A percentile compares a stretch with the other conserved stretches of the same genome.
phyloP scores from a whole-genome alignment of 331 rosid species.

The Rosa hybrid region DNA sequence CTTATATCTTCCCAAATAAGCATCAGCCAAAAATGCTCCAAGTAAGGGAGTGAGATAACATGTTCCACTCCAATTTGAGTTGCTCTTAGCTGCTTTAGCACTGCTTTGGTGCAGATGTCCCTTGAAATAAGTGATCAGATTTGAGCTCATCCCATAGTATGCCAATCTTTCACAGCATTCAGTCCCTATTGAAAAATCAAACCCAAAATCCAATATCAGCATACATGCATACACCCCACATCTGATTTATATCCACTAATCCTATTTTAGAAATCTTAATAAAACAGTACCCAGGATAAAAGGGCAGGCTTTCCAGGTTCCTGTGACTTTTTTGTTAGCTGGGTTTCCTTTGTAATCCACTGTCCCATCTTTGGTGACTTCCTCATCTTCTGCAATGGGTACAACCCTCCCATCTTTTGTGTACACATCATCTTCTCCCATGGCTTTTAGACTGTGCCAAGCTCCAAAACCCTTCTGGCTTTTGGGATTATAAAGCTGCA shows the following conservation, averaged over 20 bases:
- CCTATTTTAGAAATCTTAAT: too few relatives aligned
- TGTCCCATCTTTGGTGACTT: conserved; percentile 49
- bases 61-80: conserved; percentile 52
- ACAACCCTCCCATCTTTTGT: conserved; percentile 11
- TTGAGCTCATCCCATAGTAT: conserved; percentile 52
- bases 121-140: conserved; percentile 47
- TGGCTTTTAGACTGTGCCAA: neutral
- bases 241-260: conserved; percentile 6
- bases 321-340: conserved; percentile 39
- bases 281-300: conserved; percentile 38
- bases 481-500: neutral
- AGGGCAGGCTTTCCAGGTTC: conserved; percentile 64
- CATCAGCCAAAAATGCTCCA: conserved; percentile 60
- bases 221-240: neutral
- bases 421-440: conserved; percentile 16
- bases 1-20: conserved; percentile 55
- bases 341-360: conserved; percentile 43
- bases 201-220: neutral
- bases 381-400: conserved; percentile 36
- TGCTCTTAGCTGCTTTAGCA: conserved; percentile 42
- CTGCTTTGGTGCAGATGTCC: conserved; percentile 34
- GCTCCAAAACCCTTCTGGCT: too few relatives aligned
- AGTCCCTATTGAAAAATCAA: conserved; percentile 35
- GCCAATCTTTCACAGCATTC: conserved; percentile 64
- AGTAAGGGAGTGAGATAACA: conserved; percentile 54